phyloP scores from a whole-genome alignment of 257 asterid species.

The Eucommia ulmoides region DNA sequence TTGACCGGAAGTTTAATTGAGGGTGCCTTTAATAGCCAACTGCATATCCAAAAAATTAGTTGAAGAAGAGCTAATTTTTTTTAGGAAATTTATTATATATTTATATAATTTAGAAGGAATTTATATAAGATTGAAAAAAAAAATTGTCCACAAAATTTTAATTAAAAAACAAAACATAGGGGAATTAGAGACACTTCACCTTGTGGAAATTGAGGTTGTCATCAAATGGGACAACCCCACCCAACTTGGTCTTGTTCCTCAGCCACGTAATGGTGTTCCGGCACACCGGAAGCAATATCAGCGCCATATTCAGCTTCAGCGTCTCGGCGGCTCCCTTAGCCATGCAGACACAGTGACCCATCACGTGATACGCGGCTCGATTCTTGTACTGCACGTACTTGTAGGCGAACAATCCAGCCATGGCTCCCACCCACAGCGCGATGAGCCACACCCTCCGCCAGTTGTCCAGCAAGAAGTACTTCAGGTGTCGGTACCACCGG shows the following conservation, averaged over 20 bases:
- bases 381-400: slow-evolving; percentile 60
- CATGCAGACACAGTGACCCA: slow-evolving; percentile 80
- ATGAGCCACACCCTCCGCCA: slow-evolving; percentile 96
- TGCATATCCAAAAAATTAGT: too few relatives aligned
- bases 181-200: too few relatives aligned
- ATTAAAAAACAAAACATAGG: too few relatives aligned
- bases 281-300: slow-evolving; percentile 72
- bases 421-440: slow-evolving; percentile 68
- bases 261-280: slow-evolving; percentile 95
- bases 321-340: slow-evolving; percentile 99
- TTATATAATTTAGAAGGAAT: too few relatives aligned
- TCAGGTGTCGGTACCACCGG: slow-evolving; percentile 38
- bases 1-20: too few relatives aligned
- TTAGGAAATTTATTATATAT: too few relatives aligned
- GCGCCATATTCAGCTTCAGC: slow-evolving; percentile 86
- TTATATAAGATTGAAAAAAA: background rate
- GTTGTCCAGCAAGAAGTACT: slow-evolving; percentile 60
- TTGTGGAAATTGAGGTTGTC: slow-evolving; percentile 84
- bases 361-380: slow-evolving; percentile 36
- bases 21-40: too few relatives aligned
- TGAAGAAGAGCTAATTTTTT: too few relatives aligned
- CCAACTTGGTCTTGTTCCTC: slow-evolving; percentile 57
- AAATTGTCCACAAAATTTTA: background rate
- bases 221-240: slow-evolving; percentile 63
- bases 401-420: slow-evolving; percentile 75